Base-by-base conservation (phyloP, 2,329 filamentous ascomycete species). In the Incumbomyces lentus region DNA sequence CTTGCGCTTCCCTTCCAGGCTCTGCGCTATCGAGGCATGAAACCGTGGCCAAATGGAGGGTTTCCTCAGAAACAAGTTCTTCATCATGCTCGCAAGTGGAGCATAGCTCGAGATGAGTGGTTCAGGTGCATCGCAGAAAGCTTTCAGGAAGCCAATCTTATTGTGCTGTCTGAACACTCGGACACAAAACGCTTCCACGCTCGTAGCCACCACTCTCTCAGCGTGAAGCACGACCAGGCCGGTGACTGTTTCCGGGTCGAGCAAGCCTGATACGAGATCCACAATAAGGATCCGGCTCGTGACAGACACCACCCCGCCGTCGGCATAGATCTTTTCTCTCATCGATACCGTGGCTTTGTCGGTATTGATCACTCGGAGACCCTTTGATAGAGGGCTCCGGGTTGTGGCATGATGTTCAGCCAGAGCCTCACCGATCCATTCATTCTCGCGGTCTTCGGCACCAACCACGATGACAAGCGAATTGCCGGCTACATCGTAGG, bases 221-320 rank as follows among this genome's bases (percentile, higher is more conserved):
- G 90, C 88, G 66, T 96, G 92, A 46, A 98, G 71, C 26, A 94
- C 76, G 16, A 98, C 69, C 39, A 96, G 64, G 2, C 92, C 92
- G 1, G 90, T 95, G 52, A 98, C 81, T 37, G 80, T 89, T 53
- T 86, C 82, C 0, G 90, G 81, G 55, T 87, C 78, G 45, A 98
- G 71, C 39, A 96, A 68, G 48, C 63, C 70, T n/a, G 88, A 93
- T 52, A 98, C 68, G 41, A 98, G 74, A 64, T 98, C 92, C 19
- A 96, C 89, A 26, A 96, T 86, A 51, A 98, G 69, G 53, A 98
- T 98, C 46, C 89, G 82, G 49, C 89, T 95, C 13, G 92, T 98
- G 61, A 98, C 85, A 67, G 88, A 95, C 68, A 95, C 89, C 55
- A 96, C 85, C 40, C 92, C 92, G 11, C 92, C 92, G 49, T 80